A percentile compares a stretch with the other conserved stretches of the same genome.
phyloP scores from a whole-genome alignment of 2,329 filamentous ascomycete species.

The Trichoderma brevicompactum region DNA sequence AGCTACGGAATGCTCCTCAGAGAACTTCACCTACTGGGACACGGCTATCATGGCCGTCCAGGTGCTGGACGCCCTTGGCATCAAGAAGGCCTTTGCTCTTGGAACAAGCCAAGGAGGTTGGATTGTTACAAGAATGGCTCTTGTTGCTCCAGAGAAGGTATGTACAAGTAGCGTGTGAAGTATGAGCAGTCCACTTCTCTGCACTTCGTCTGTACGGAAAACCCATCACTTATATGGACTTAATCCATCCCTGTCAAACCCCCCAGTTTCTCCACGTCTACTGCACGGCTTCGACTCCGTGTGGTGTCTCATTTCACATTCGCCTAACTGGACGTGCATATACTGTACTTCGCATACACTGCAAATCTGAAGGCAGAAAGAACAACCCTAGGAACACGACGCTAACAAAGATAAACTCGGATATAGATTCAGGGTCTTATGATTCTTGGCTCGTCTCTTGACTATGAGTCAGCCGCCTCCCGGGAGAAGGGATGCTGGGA shows the following conservation, averaged over 20 bases:
- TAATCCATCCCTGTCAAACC: not conserved
- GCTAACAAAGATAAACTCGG: constrained; percentile 24
- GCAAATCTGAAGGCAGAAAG: not conserved
- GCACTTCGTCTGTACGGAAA: not conserved
- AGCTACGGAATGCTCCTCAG: constrained; percentile 46
- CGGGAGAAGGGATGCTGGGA: constrained; percentile 56
- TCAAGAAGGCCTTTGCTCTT: constrained; percentile 54
- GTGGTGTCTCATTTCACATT: constrained; percentile 12
- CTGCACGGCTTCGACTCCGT: constrained; percentile 5
- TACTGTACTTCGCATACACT: not conserved
- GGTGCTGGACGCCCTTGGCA: constrained; percentile 55
- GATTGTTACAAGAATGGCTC: constrained; percentile 55
- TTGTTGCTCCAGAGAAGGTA: constrained; percentile 55
- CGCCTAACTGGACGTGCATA: constrained; percentile 3
- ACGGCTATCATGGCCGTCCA: constrained; percentile 59
- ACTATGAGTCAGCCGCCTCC: constrained; percentile 54
- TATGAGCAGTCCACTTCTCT: not conserved
- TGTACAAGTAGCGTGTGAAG: constrained; percentile 24
- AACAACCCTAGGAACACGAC: not conserved
- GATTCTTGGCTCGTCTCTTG: constrained; percentile 57
- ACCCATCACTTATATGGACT: not conserved
- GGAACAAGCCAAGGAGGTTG: constrained; percentile 59
- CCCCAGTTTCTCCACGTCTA: constrained; percentile 10
- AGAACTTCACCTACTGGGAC: constrained; percentile 62
- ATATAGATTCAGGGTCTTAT: constrained; percentile 53